Evolutionary conservation across 352 stramenopile species (phyloP).

Genomic region (Phytopythium ostracodes): DNA sequence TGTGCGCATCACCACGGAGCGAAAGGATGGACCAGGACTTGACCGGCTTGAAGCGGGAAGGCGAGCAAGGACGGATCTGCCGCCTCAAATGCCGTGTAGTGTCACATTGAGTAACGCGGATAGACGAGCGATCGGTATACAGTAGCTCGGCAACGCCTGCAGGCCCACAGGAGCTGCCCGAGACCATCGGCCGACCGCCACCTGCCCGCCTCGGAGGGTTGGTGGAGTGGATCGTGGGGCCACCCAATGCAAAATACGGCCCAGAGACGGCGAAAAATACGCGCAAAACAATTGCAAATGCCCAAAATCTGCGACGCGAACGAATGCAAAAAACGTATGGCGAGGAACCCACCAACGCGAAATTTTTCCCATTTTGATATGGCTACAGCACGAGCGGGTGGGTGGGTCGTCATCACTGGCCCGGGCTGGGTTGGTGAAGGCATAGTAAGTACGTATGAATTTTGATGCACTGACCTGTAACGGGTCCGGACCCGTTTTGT

Average conservation of each 20-base stretch:
- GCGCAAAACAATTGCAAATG: background rate
- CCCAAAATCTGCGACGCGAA: conserved; percentile 5
- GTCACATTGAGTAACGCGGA: background rate
- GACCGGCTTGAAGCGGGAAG: background rate
- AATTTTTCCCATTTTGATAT: background rate
- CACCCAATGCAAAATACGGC: background rate
- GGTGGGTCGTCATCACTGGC: background rate
- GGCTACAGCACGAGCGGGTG: no score
- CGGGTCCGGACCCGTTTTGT: no score
- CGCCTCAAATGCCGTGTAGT: background rate
- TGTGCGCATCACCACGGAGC: no score
- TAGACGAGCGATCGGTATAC: background rate
- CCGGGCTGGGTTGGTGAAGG: no score
- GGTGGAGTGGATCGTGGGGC: background rate
- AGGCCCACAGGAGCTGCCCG: background rate
- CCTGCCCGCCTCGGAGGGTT: background rate
- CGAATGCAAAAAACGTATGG: background rate
- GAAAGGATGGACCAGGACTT: background rate
- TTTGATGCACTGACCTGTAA: no score
- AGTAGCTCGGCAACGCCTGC: background rate
- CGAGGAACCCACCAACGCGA: conserved; percentile 4
- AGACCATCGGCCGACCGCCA: background rate
- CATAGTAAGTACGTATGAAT: no score
- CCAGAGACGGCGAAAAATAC: background rate
- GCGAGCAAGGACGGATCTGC: no score